Evolutionary conservation across 1,284 basidiomycete genomes (phyloP).

Genomic region (Ceratobasidium sp.): DNA sequence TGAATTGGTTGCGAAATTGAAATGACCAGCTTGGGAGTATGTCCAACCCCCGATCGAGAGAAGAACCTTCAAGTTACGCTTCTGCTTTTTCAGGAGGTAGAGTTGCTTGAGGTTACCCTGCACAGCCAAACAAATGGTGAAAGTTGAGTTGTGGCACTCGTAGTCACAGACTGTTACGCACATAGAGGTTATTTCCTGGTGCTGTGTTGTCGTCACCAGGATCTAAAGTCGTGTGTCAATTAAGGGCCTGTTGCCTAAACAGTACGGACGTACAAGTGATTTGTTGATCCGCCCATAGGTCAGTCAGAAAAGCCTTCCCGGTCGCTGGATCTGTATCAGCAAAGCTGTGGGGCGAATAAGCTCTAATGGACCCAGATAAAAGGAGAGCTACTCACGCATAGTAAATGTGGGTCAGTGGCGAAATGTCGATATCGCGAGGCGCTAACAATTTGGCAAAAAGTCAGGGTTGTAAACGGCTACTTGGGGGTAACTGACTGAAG

Average conservation of each 20-base stretch:
- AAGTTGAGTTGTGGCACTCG: constrained; percentile 40
- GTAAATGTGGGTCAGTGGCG: constrained; percentile 24
- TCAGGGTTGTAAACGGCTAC: not conserved
- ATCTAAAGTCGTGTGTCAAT: constrained; percentile 61
- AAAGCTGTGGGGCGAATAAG: constrained; percentile 52
- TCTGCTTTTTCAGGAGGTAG: constrained; percentile 73
- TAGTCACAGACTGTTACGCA: constrained; percentile 55
- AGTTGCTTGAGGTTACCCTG: constrained; percentile 87
- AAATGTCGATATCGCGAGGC: constrained; percentile 13
- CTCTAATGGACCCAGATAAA: not conserved
- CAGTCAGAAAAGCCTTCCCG: constrained; percentile 59
- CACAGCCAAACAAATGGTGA: constrained; percentile 46
- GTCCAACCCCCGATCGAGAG: constrained; percentile 56
- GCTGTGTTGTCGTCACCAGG: constrained; percentile 58
- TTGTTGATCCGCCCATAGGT: constrained; percentile 64
- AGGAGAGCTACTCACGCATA: constrained; percentile 23
- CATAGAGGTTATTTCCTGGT: constrained; percentile 59
- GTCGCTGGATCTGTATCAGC: constrained; percentile 60
- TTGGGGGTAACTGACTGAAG: constrained; percentile 5
- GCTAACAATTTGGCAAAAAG: not conserved
- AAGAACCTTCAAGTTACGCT: constrained; percentile 66
- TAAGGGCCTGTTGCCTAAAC: constrained; percentile 50
- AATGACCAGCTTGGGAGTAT: constrained; percentile 43
- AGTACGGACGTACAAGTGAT: not conserved
- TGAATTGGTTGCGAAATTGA: constrained; percentile 47